Evolutionary conservation across 192 early-diverging fungal species (phyloP).

Genomic region (Coemansia sp.): DNA sequence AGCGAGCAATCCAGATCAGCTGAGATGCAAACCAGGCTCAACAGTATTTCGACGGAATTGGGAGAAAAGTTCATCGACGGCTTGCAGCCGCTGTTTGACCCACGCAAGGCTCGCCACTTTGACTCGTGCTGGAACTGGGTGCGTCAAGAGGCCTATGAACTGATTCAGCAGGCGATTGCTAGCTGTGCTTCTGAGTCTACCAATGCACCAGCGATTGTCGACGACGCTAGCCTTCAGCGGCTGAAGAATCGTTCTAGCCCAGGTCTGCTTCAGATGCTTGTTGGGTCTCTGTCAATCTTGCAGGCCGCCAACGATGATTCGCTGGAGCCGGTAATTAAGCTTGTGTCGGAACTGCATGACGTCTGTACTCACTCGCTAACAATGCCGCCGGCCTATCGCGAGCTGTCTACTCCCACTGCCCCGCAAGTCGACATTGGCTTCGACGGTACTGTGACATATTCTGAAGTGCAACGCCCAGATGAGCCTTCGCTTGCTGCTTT

Average conservation of each 20-base stretch:
- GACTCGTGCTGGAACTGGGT: conserved; percentile 98
- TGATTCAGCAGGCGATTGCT: conserved; percentile 83
- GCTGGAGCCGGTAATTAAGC: conserved; percentile 51
- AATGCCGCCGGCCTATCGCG: conserved; percentile 77
- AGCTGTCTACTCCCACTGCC: conserved; percentile 80
- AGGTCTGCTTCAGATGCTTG: conserved; percentile 75
- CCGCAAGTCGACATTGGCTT: conserved; percentile 76
- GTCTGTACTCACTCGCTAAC: conserved; percentile 77
- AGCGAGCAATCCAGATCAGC: conserved; percentile 60
- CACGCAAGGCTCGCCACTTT: conserved; percentile 82
- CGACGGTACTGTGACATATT: conserved; percentile 76
- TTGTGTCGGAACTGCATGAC: conserved; percentile 72
- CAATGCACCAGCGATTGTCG: conserved; percentile 74
- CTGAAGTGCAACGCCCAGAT: conserved; percentile 78
- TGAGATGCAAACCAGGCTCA: conserved; percentile 74
- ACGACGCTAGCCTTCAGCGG: conserved; percentile 34
- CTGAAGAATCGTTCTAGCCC: conserved; percentile 84
- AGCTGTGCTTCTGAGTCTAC: conserved; percentile 20
- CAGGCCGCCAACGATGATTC: conserved; percentile 67
- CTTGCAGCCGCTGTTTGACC: conserved; percentile 76
- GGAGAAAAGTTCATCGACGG: conserved; percentile 78
- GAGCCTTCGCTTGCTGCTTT: conserved; percentile 83
- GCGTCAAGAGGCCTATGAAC: conserved; percentile 51
- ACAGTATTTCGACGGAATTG: conserved; percentile 78
- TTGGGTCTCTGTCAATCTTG: conserved; percentile 61